Conservation (phyloP, 495 filamentous ascomycete species). For the Glarea lozoyensis region DNA sequence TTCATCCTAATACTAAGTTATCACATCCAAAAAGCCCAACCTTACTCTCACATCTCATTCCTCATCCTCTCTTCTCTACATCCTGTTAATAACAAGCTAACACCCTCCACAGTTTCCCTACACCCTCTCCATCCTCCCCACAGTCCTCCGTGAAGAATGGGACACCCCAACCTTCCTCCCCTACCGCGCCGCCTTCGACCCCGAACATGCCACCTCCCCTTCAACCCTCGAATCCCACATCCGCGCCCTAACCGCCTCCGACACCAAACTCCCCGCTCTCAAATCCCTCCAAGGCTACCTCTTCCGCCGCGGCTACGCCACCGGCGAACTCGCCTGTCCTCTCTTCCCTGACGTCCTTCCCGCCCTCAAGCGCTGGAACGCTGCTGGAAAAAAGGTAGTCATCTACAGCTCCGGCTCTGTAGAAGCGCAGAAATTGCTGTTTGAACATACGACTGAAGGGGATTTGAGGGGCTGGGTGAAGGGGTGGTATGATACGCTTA, state of each 20-base stretch:
- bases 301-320: slow-evolving; percentile 55
- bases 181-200: slow-evolving; percentile 55
- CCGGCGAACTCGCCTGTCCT: slow-evolving; percentile 51
- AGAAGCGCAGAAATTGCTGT: slow-evolving; percentile 62
- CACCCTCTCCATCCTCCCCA: slow-evolving; percentile 50
- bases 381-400: slow-evolving; percentile 37
- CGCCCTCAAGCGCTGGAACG: slow-evolving; percentile 41
- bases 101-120: slow-evolving; percentile 52
- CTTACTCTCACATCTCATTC: too few relatives aligned
- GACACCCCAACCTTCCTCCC: slow-evolving; percentile 42
- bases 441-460: slow-evolving; percentile 49
- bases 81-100: too few relatives aligned
- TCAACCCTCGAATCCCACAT: slow-evolving; percentile 47
- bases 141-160: slow-evolving; percentile 51
- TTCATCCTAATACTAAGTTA: too few relatives aligned
- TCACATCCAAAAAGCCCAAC: too few relatives aligned
- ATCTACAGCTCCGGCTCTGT: slow-evolving; percentile 70
- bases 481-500: slow-evolving; percentile 64
- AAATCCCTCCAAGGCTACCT: slow-evolving; percentile 68
- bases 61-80: too few relatives aligned
- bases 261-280: slow-evolving; percentile 59
- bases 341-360: slow-evolving; percentile 60
- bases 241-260: slow-evolving; percentile 51
- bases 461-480: slow-evolving; percentile 47
- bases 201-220: slow-evolving; percentile 39